A percentile compares a stretch with the other conserved stretches of the same genome.
These are phyloP conservation scores for Lotmaria passim DNA, from an alignment of 208 protist genomes.

Conservation along the genomic window DNA sequence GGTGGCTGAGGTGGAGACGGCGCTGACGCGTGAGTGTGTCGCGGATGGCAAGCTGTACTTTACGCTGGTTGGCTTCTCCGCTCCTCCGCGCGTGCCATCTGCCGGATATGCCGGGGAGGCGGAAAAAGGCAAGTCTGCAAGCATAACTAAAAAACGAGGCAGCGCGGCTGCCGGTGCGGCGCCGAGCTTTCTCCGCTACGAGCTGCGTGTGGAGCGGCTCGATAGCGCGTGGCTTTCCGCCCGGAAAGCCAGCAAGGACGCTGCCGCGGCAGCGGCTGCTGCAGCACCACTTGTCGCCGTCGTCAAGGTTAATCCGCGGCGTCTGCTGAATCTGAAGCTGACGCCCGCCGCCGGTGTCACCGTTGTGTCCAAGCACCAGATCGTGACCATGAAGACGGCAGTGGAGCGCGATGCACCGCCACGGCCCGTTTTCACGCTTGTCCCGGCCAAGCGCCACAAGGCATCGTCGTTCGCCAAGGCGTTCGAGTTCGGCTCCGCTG, in stretches of 20 bases:
- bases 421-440: conserved; percentile 13
- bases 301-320: conserved; percentile 13
- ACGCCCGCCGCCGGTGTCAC: not conserved
- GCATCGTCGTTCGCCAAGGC: conserved; percentile 23
- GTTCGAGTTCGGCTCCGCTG: conserved; percentile 17
- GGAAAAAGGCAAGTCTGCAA: not conserved
- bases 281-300: conserved; percentile 8
- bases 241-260: not conserved
- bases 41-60: conserved; percentile 14
- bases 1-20: conserved; percentile 21
- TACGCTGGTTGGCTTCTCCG: conserved; percentile 20
- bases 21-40: conserved; percentile 28
- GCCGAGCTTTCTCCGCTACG: conserved; percentile 21
- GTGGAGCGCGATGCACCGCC: conserved; percentile 18
- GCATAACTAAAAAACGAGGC: conserved; percentile 8
- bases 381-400: not conserved
- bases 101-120: not conserved
- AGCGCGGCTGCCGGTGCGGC: not conserved
- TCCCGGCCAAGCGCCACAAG: conserved; percentile 19
- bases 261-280: not conserved
- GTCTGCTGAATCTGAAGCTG: conserved; percentile 28
- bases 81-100: not conserved
- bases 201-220: conserved; percentile 27
- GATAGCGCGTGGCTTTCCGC: not conserved
- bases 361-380: conserved; percentile 4